Evolutionary conservation across 257 asterid genomes (phyloP).

Genomic region (Ilex aquifolium): DNA sequence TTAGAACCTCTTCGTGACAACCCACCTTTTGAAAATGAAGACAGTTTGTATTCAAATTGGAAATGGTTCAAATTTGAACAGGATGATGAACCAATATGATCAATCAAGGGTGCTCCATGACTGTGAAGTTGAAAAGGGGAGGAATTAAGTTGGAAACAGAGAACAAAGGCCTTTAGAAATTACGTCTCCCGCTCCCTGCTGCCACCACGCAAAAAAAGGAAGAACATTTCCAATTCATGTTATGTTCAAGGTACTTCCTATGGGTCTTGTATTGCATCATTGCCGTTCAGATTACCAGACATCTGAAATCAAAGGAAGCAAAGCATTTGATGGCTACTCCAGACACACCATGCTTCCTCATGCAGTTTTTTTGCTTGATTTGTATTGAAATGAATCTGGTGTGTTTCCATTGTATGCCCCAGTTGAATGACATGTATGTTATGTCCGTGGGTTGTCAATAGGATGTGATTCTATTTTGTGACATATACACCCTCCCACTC

Average conservation of each 20-base stretch:
- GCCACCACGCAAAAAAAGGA: too few relatives aligned
- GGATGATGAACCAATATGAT: constrained; percentile 19
- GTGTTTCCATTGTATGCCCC: background rate
- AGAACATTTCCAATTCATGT: too few relatives aligned
- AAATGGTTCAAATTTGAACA: constrained; percentile 76
- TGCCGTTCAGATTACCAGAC: constrained; percentile 23
- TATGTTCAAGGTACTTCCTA: background rate
- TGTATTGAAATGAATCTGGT: background rate
- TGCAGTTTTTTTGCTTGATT: background rate
- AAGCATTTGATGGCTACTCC: background rate
- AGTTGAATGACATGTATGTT: background rate
- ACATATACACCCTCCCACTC: too few relatives aligned
- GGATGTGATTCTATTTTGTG: too few relatives aligned
- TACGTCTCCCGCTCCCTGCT: too few relatives aligned
- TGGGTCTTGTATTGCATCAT: constrained; percentile 20
- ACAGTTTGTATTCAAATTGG: constrained; percentile 72
- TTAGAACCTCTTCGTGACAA: constrained; percentile 45
- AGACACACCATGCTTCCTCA: background rate
- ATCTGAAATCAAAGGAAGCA: constrained; percentile 9
- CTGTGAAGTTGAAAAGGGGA: background rate
- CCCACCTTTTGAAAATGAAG: constrained; percentile 73
- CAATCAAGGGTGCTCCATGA: constrained; percentile 10
- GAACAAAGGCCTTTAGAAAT: constrained; percentile 4
- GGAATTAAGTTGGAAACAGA: constrained; percentile 2
- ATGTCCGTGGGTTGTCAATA: background rate